These are phyloP conservation scores for Cercophora samala DNA, from an alignment of 495 filamentous ascomycete genomes.

Conservation along the genomic window DNA sequence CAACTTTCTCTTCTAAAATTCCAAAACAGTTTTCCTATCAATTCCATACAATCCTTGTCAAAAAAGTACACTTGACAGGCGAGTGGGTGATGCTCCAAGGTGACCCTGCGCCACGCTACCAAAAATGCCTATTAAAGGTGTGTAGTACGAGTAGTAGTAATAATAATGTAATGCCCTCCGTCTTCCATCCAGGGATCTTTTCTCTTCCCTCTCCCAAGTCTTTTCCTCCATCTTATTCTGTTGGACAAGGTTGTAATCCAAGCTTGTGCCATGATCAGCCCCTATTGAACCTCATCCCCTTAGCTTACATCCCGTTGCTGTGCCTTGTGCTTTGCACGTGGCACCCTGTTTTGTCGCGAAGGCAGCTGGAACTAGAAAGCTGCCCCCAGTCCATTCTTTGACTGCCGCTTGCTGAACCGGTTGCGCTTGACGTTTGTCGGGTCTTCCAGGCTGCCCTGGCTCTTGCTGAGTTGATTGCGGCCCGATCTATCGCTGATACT, in stretches of 20 bases:
- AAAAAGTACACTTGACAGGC: background rate
- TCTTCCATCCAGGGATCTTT: background rate
- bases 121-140: conserved; percentile 28
- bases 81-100: conserved; percentile 6
- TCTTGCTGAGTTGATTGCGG: conserved; percentile 52
- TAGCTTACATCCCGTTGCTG: background rate
- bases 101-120: conserved; percentile 24
- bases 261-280: background rate
- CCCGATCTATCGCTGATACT: conserved; percentile 49
- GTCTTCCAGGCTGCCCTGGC: conserved; percentile 56
- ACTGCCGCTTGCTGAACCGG: conserved; percentile 84
- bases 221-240: background rate
- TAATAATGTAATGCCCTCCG: conserved; percentile 12
- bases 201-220: background rate
- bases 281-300: background rate
- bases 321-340: background rate
- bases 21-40: background rate
- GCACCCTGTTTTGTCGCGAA: background rate
- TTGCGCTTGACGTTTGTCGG: conserved; percentile 57
- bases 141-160: conserved; percentile 15
- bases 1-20: background rate
- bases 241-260: background rate
- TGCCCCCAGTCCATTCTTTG: conserved; percentile 82
- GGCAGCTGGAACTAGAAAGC: conserved; percentile 23
- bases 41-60: background rate